Evolutionary conservation across 140 eudicot species (phyloP).

Genomic region (Oenanthe javanica): DNA sequence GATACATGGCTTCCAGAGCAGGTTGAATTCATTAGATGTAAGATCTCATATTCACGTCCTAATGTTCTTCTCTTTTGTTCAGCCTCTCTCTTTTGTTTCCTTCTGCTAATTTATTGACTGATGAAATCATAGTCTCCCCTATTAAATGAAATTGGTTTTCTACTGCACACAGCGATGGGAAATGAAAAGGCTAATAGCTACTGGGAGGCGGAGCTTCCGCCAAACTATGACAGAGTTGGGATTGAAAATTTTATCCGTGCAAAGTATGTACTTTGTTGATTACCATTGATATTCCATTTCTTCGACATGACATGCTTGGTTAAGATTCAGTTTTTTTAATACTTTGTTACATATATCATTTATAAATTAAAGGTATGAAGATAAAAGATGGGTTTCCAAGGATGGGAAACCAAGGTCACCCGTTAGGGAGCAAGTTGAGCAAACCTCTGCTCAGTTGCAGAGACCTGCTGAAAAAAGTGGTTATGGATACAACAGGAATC

Average conservation of each 20-base stretch:
- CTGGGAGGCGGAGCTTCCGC: conserved; percentile 98
- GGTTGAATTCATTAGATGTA: conserved; percentile 92
- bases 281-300: background rate
- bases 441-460: conserved; percentile 31
- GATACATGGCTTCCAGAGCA: conserved; percentile 99
- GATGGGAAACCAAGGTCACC: conserved; percentile 65
- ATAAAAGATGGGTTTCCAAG: conserved; percentile 90
- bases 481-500: conserved; percentile 27
- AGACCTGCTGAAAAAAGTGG: conserved; percentile 44
- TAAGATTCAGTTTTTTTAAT: background rate
- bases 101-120: background rate
- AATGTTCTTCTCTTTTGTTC: conserved; percentile 3
- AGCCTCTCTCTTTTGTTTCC: background rate
- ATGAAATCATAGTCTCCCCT: background rate
- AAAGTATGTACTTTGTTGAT: conserved; percentile 46
- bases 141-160: background rate
- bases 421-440: conserved; percentile 51
- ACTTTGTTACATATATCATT: background rate
- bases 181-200: conserved; percentile 89
- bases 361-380: conserved; percentile 61
- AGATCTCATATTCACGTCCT: conserved; percentile 16
- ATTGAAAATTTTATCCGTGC: conserved; percentile 99
- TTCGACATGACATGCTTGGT: conserved; percentile 3
- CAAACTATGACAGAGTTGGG: conserved; percentile 97
- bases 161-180: conserved; percentile 75